These are phyloP conservation scores for Rhododendron molle DNA, from an alignment of 148 eudicot species.

Conservation along the genomic window DNA sequence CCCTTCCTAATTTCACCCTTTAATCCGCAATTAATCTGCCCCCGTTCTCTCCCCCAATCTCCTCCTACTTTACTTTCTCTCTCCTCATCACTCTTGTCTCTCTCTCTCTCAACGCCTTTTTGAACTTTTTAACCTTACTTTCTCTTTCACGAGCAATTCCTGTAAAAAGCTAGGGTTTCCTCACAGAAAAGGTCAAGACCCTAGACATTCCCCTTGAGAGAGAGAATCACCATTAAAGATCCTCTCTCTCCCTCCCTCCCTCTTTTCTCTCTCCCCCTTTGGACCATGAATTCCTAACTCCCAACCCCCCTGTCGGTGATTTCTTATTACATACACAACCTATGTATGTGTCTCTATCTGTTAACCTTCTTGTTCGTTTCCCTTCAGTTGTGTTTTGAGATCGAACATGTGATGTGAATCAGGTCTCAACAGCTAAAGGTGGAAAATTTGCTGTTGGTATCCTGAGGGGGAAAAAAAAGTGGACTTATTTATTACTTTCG, in stretches of 20 bases:
- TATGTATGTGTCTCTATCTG: not conserved
- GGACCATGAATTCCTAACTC: not conserved
- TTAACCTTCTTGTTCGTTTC: not conserved
- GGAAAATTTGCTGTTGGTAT: conserved; percentile 1
- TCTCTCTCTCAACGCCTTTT: conserved; percentile 13
- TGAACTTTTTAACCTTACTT: conserved; percentile 12
- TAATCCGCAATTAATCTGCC: not conserved
- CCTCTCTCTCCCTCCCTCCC: conserved; percentile 5
- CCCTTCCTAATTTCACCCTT: not conserved
- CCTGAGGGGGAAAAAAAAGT: conserved; percentile 15
- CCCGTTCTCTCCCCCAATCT: not conserved
- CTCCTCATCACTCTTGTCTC: conserved; percentile 10
- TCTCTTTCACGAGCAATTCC: conserved; percentile 49
- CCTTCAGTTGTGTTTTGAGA: conserved; percentile 2
- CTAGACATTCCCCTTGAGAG: not conserved
- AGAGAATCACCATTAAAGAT: conserved; percentile 36
- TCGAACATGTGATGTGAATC: not conserved
- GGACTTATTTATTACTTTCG: conserved; percentile 24
- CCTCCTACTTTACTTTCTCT: not conserved
- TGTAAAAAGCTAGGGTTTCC: conserved; percentile 39
- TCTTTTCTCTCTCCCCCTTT: not conserved
- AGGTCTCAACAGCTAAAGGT: not conserved
- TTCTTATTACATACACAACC: conserved; percentile 2
- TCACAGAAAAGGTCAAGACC: conserved; percentile 17
- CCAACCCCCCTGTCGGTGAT: conserved; percentile 34